Base-by-base conservation (phyloP, 305 asterid genomes). In the Withania somnifera region DNA sequence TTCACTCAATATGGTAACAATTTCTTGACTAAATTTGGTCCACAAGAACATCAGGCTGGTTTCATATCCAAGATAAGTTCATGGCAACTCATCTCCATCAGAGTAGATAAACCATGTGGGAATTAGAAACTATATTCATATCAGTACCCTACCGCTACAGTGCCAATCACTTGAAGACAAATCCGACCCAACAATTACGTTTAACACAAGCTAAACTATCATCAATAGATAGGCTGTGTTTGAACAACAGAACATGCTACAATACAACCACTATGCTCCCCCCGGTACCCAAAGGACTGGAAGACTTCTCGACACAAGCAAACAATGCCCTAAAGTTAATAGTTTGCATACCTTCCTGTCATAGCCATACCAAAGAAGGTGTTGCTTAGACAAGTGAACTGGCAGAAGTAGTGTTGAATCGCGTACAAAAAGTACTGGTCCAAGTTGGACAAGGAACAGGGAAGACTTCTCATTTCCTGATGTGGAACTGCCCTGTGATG, bases 321-420 rank as follows among this genome's bases (percentile, higher is more conserved):
- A 50, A 47, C 42, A 75, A 50, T 50, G 10, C 17, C 8, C 28
- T 15, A 50, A 50, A 75, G 79, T 50, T 75, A 17, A n/a, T 11
- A 9, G 26, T 50, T 17, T 26, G 45, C 90, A 64, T 90, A 96
- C 99, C 99, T 96, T 96, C 86, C 98, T 89, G 84, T 96, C 99
- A 53, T 96, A 96, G 34, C 99, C 99, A 87, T 96, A 96, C 99
- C 99, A 96, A 88, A 96, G 94, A 86, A 96, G 85, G 88, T 93
- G 97, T 85, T 93, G 98, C 86, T 96, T 93, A 56, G 99, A 94
- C 91, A 93, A 88, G 89, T 96, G 98, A 68, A 96, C 89, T 17
- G 99, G 99, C 88, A 96, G 90, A 68, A 96, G 97, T 84, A 96
- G 95, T 0, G 99, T 96, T 22, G 99, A 96, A 90, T 96, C 98